Conservation (phyloP, 805 yeast genomes). For the Metschnikowia kofuensis region DNA sequence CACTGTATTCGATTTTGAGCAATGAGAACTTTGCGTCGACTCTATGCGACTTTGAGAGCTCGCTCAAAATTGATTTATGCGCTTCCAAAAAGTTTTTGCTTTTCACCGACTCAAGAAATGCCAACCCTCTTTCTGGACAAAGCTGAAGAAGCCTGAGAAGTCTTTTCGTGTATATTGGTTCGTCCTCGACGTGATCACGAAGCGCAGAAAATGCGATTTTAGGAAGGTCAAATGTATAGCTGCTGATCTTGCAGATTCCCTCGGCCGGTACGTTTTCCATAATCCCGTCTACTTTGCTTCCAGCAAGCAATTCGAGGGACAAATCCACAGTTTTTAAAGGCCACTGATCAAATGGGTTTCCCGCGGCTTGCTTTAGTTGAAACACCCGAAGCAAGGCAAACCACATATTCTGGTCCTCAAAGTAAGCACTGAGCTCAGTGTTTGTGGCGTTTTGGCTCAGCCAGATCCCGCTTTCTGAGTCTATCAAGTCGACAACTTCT, state of each 20-base stretch:
- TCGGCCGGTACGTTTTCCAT: neutral
- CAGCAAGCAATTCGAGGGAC: constrained; percentile 8
- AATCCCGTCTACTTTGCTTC: neutral
- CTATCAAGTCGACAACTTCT: constrained; percentile 3
- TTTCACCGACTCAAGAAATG: constrained; percentile 29
- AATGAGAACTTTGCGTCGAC: constrained; percentile 24
- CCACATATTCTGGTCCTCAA: neutral
- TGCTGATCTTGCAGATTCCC: neutral
- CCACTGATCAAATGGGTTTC: constrained; percentile 8
- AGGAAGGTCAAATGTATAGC: constrained; percentile 5
- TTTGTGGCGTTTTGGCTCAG: constrained; percentile 10
- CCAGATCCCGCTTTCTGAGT: constrained; percentile 12
- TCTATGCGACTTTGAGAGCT: constrained; percentile 21
- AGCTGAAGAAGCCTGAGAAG: constrained; percentile 32
- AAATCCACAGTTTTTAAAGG: constrained; percentile 9
- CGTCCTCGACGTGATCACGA: constrained; percentile 18
- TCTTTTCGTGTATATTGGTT: constrained; percentile 27
- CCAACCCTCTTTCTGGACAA: constrained; percentile 27
- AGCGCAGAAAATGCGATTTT: constrained; percentile 14
- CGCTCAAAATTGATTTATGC: constrained; percentile 31
- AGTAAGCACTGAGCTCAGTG: constrained; percentile 13
- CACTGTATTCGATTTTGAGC: constrained; percentile 35
- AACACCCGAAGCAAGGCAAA: constrained; percentile 9
- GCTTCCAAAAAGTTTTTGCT: constrained; percentile 23
- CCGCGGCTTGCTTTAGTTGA: constrained; percentile 8